These are phyloP conservation scores for Sugiyamaella castrensis DNA, from an alignment of 1,139 yeast genomes.

Conservation along the genomic window DNA sequence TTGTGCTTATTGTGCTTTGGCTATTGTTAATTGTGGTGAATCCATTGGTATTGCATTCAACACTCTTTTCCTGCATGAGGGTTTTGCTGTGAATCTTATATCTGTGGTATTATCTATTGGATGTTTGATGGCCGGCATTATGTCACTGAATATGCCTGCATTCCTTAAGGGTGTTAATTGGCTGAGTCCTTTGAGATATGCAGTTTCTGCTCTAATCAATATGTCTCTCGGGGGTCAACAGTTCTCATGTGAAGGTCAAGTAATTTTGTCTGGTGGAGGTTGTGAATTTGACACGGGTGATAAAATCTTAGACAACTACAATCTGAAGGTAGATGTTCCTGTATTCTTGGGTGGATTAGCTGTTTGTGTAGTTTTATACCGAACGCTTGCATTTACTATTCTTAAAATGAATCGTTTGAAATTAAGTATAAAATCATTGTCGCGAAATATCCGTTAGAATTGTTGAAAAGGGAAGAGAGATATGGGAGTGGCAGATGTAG, in stretches of 20 bases:
- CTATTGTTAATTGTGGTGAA: slow-evolving; percentile 72
- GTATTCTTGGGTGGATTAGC: slow-evolving; percentile 38
- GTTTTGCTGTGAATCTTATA: slow-evolving; percentile 72
- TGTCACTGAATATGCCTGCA: slow-evolving; percentile 71
- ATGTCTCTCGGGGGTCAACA: slow-evolving; percentile 45
- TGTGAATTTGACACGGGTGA: slow-evolving; percentile 51
- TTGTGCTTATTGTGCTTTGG: slow-evolving; percentile 53
- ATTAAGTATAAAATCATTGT: slow-evolving; percentile 25
- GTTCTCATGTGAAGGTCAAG: slow-evolving; percentile 45
- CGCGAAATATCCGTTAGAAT: slow-evolving; percentile 6
- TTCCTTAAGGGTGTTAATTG: slow-evolving; percentile 69
- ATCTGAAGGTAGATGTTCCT: slow-evolving; percentile 38
- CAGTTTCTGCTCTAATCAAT: slow-evolving; percentile 53
- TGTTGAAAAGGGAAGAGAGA: too few relatives aligned
- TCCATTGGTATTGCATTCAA: slow-evolving; percentile 77
- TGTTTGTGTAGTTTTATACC: slow-evolving; percentile 38
- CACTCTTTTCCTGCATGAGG: slow-evolving; percentile 70
- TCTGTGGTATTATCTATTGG: slow-evolving; percentile 64
- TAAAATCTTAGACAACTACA: slow-evolving; percentile 47
- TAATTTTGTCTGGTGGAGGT: slow-evolving; percentile 31
- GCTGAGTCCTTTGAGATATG: slow-evolving; percentile 70
- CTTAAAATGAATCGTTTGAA: slow-evolving; percentile 30
- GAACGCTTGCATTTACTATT: slow-evolving; percentile 38
- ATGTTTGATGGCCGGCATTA: slow-evolving; percentile 80
- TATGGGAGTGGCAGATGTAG: too few relatives aligned